A percentile compares a stretch with the other conserved stretches of the same genome.
Conservation (phyloP, 495 filamentous ascomycete species). For the Aspergillus affinis region DNA sequence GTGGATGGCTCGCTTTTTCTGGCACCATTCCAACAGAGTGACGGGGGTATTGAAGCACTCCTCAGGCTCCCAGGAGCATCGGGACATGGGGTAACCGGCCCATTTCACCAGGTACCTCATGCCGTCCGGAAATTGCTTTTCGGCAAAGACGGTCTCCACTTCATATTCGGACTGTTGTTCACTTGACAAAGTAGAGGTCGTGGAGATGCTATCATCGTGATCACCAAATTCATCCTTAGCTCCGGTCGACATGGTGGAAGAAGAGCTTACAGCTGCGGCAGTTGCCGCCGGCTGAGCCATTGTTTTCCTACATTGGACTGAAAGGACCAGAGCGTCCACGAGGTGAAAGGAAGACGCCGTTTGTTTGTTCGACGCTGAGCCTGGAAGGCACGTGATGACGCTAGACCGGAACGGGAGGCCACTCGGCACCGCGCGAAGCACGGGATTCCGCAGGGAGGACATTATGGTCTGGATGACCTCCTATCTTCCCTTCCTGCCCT, state of each 20-base stretch:
- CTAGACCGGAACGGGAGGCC: conserved; percentile 30
- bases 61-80: conserved; percentile 66
- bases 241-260: background rate
- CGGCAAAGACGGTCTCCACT: conserved; percentile 49
- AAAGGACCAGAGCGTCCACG: too few relatives aligned
- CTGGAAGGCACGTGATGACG: conserved; percentile 25
- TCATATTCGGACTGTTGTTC: conserved; percentile 38
- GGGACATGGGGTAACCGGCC: conserved; percentile 57
- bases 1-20: conserved; percentile 45
- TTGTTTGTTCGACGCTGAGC: background rate
- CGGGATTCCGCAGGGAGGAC: conserved; percentile 21
- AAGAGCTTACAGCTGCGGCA: background rate
- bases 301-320: background rate
- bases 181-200: conserved; percentile 57
- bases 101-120: conserved; percentile 64
- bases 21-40: conserved; percentile 54
- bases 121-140: conserved; percentile 39
- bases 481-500: conserved; percentile 27
- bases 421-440: conserved; percentile 26
- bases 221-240: conserved; percentile 28
- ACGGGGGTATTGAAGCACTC: conserved; percentile 48
- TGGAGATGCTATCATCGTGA: conserved; percentile 60
- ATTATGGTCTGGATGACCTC: conserved; percentile 29
- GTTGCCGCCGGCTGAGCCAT: background rate
- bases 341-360: background rate